Evolutionary conservation across 148 eudicot genomes (phyloP).

Genomic region (Camellia japonica): DNA sequence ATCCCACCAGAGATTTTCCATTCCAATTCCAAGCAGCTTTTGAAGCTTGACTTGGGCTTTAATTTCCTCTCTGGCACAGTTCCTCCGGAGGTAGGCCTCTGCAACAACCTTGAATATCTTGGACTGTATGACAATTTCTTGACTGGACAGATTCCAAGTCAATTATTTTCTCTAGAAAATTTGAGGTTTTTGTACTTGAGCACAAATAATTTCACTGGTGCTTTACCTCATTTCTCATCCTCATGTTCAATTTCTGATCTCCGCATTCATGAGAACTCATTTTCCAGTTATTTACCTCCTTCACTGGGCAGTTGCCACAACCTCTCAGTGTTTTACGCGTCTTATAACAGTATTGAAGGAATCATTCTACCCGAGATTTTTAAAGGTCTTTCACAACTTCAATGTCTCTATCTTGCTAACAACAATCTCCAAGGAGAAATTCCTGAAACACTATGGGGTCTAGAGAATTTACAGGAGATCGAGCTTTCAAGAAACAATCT

Average conservation of each 20-base stretch:
- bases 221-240: constrained; percentile 16
- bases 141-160: constrained; percentile 18
- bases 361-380: constrained; percentile 10
- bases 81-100: constrained; percentile 18
- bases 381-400: constrained; percentile 12
- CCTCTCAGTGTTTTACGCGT: neutral
- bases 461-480: constrained; percentile 12
- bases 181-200: constrained; percentile 10
- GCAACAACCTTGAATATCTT: constrained; percentile 20
- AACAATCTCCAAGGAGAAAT: constrained; percentile 21
- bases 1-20: constrained; percentile 19
- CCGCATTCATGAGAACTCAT: constrained; percentile 10
- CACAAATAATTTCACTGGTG: constrained; percentile 12
- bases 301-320: constrained; percentile 17
- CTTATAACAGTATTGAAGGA: constrained; percentile 3
- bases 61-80: constrained; percentile 16
- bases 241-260: constrained; percentile 18
- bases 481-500: constrained; percentile 11
- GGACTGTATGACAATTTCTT: constrained; percentile 14
- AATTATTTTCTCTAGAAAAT: constrained; percentile 20
- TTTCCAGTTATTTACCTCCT: constrained; percentile 20
- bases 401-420: constrained; percentile 5
- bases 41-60: constrained; percentile 18
- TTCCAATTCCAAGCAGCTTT: constrained; percentile 15
- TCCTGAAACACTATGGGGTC: constrained; percentile 20